These are phyloP conservation scores for Symbiodinium pilosum DNA, from an alignment of 73 alveolate species.

Conservation along the genomic window DNA sequence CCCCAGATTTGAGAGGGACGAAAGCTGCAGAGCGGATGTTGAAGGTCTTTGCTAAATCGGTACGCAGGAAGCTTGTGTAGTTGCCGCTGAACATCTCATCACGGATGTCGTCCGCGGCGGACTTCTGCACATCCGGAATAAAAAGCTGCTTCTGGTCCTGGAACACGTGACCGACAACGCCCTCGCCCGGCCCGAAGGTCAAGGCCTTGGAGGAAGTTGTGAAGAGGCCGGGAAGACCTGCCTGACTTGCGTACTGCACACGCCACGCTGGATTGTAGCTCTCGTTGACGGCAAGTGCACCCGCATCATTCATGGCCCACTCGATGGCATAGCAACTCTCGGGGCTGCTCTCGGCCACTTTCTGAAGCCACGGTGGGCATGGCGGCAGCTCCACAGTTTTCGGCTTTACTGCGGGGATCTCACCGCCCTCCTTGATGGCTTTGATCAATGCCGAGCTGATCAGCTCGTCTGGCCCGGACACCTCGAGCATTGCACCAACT, in stretches of 20 bases:
- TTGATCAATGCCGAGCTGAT: background rate
- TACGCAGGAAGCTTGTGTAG: background rate
- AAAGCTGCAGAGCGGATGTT: background rate
- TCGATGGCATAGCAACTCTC: background rate
- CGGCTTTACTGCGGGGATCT: background rate
- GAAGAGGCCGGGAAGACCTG: background rate
- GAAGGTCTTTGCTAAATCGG: background rate
- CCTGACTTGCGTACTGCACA: background rate
- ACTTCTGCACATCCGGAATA: background rate
- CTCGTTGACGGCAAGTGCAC: background rate
- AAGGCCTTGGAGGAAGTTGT: background rate
- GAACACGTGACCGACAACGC: background rate
- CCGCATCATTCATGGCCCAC: background rate
- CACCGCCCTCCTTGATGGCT: background rate
- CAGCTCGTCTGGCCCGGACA: background rate
- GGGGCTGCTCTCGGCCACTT: background rate
- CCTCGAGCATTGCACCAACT: background rate
- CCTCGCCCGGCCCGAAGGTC: slow-evolving; percentile 7
- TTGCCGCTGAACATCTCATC: slow-evolving; percentile 9
- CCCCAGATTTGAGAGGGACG: background rate
- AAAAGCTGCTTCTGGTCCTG: background rate
- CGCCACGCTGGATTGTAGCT: background rate
- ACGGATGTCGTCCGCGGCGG: background rate
- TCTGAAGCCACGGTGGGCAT: background rate
- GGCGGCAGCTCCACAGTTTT: background rate